Conservation (phyloP, 1,139 yeast species). For the Hemisphaericaspora lyxosophila region DNA sequence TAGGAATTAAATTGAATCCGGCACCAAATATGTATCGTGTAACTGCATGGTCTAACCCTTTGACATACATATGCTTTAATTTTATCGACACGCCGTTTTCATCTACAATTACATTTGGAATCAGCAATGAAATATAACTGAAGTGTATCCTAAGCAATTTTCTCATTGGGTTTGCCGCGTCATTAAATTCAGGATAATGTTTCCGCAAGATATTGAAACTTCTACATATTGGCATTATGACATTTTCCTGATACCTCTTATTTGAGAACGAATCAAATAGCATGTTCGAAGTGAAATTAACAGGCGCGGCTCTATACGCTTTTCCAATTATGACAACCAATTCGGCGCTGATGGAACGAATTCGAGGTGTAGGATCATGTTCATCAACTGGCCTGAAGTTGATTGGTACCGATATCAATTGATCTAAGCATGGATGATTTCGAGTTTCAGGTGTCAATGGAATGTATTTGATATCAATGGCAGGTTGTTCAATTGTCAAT, state of each 20-base stretch:
- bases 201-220: conserved; percentile 18
- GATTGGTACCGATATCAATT: conserved; percentile 5
- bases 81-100: conserved; percentile 4
- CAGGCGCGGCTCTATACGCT: conserved; percentile 33
- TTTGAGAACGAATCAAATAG: conserved; percentile 25
- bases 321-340: conserved; percentile 33
- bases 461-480: conserved; percentile 4
- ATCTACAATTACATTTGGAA: conserved; percentile 14
- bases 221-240: conserved; percentile 21
- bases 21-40: conserved; percentile 8
- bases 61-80: conserved; percentile 7
- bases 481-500: conserved; percentile 3
- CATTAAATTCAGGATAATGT: conserved; percentile 19
- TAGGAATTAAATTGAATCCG: conserved; percentile 32
- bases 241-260: conserved; percentile 18
- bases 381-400: background rate
- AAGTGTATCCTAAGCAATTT: conserved; percentile 24
- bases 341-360: conserved; percentile 29
- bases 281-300: conserved; percentile 38
- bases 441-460: conserved; percentile 1
- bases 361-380: conserved; percentile 2
- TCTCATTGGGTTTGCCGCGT: conserved; percentile 17
- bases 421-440: conserved; percentile 2
- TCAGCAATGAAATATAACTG: conserved; percentile 24
- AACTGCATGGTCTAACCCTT: conserved; percentile 7